Conservation (phyloP, 2,329 filamentous ascomycete genomes). For the Talaromyces pinophilus region DNA sequence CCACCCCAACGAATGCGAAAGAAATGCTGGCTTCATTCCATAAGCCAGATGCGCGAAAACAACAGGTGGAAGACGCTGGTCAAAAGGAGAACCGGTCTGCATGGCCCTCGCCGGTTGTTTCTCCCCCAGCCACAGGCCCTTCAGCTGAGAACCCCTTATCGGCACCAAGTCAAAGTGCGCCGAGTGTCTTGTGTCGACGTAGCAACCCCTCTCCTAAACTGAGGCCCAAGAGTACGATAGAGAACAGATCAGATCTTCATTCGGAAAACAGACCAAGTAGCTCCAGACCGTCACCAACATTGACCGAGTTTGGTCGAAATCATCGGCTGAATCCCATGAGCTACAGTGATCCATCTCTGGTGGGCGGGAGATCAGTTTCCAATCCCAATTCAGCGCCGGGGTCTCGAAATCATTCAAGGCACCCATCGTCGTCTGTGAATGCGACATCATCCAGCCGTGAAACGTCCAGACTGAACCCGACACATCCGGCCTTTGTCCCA, state of each 20-base stretch:
- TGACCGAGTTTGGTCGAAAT: constrained; percentile 32
- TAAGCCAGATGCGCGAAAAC: constrained; percentile 35
- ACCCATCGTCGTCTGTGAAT: constrained; percentile 22
- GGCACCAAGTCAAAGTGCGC: constrained; percentile 14
- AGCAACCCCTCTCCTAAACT: constrained; percentile 22
- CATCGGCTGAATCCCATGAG: constrained; percentile 35
- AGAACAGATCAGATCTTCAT: constrained; percentile 26
- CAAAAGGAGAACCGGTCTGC: constrained; percentile 35
- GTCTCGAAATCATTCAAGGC: constrained; percentile 31
- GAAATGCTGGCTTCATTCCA: constrained; percentile 43
- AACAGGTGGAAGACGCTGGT: constrained; percentile 23
- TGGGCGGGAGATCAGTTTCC: constrained; percentile 23
- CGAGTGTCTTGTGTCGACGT: constrained; percentile 24
- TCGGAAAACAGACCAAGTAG: constrained; percentile 35
- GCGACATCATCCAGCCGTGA: background rate
- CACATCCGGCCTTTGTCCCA: constrained; percentile 12
- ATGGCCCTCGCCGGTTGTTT: constrained; percentile 38
- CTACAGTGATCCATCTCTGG: constrained; percentile 36
- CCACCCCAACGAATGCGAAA: constrained; percentile 39
- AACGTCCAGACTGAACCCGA: background rate
- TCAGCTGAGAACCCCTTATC: constrained; percentile 24
- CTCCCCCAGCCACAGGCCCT: constrained; percentile 27
- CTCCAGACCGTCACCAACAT: constrained; percentile 33
- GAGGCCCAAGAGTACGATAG: constrained; percentile 22
- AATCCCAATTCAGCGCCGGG: constrained; percentile 31